Evolutionary conservation across 2,329 filamentous ascomycete genomes (phyloP), one percentile per base, ranked within the genome.

Genomic region (Aspergillus awamori): DNA sequence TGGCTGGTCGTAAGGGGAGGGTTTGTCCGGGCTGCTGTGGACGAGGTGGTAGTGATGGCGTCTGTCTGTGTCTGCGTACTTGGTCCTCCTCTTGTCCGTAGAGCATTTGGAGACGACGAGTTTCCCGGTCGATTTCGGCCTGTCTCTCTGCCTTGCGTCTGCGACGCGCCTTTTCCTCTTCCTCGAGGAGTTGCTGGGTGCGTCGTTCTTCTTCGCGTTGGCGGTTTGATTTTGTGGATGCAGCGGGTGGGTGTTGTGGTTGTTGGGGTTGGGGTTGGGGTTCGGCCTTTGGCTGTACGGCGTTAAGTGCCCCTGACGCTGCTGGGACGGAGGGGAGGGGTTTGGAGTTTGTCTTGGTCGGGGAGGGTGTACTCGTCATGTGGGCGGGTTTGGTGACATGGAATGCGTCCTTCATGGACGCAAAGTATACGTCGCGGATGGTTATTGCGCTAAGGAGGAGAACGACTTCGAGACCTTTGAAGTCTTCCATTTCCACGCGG

Each of bases 401-500:
- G 79, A 97, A 98, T 4, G 87, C 82, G 67, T 96, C 91, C 17
- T 85, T 84, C 58, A 87, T 85, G 4, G 88, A 84, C 61, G 84
- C 79, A 68, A 87, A 87, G 74, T 83, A 89, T 5, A 89, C 76
- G 67, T 89, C 86, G 24, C 84, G 80, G 60, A 89, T 87, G 11
- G 86, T 84, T 2, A 85, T 80, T 0, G 85, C 86, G 15, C 84
- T 80, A 0, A 89, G 78, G 28, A 89, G 71, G 22, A 98, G 77
- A 1, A 93, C 88, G 1, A 98, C 86, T 74, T 99, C 95, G 4
- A 98, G 81, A 0, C 95, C 95, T 76, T 97, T 98, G 60, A 90
- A 87, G 76, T 99, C 95, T 75, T 99, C 93, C 63, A 98, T 87
- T 47, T 98, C 93, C 10, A 98, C 89, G 6, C 95, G 85, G 63